Evolutionary conservation across 495 filamentous ascomycete species (phyloP), one percentile per base, ranked within the genome.

Genomic region (Platismatia glauca): DNA sequence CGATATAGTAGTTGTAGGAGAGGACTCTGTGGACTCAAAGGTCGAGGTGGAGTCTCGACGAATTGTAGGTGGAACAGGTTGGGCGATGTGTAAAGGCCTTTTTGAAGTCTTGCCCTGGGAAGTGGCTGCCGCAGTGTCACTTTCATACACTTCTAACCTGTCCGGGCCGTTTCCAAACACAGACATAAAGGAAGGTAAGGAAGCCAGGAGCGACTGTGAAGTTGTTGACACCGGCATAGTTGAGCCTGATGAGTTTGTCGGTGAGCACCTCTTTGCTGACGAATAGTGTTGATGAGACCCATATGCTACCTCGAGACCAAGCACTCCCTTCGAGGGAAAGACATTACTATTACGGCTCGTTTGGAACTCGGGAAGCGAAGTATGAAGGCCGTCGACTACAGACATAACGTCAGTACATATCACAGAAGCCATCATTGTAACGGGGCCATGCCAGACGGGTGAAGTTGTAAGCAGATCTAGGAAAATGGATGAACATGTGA

Each of bases 1-100:
- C 18, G 91, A 96, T n/a, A 92, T 82, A 1, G 93, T 96, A 4
- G 91, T 97, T 22, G 94, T 97, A 0, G 94, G 94, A 24, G 94
- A 97, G 11, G 92, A 95, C 69, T 97, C 91, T 33, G 86, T 88
- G 5, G 94, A 98, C 55, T 88, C 91, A 62, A 87, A 84, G 6
- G 89, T 95, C 33, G 90, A 93, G n/a, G 84, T 57, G 20, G 68
- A 70, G 48, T 68, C 68, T 37, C 66, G 29, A 77, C 71, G 65
- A 74, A 79, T 60, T 73, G 73, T 41, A 73, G 77, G 59, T 75
- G 79, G 41, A 71, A 65, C 59, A 73, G 76, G 61, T 70, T 63
- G 63, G 37, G 57, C 38, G 37, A 52, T 59, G 27, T 48, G 55
- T 24, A 61, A 48, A 13, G 66, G 37, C 65, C 60, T 37, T 37